phyloP scores from a whole-genome alignment of 768 basidiomycete species.

The Collybia sp. region DNA sequence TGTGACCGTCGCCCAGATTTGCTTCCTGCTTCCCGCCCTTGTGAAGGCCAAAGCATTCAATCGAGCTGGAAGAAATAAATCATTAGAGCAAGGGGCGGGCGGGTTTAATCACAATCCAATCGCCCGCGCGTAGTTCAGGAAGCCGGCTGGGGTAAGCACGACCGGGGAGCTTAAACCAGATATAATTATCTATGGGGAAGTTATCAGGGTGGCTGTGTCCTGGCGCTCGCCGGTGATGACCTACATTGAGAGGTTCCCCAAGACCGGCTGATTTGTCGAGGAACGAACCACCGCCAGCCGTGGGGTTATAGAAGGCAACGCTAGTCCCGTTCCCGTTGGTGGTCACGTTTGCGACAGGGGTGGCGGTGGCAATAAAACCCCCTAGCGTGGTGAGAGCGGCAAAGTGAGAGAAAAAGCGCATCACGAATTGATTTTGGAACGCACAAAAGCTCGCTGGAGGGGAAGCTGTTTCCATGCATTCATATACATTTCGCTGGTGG shows the following conservation, averaged over 20 bases:
- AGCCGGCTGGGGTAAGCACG: slow-evolving; percentile 41
- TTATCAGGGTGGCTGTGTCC: too few relatives aligned
- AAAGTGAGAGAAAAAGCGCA: too few relatives aligned
- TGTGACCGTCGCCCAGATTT: slow-evolving; percentile 67
- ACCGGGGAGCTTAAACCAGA: slow-evolving; percentile 46
- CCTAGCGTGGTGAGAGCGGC: too few relatives aligned
- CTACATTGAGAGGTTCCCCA: slow-evolving; percentile 22
- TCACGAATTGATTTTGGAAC: too few relatives aligned
- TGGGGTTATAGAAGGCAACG: slow-evolving; percentile 18
- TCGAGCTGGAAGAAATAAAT: slow-evolving; percentile 20
- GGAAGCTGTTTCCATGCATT: too few relatives aligned
- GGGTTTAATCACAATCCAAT: slow-evolving; percentile 40
- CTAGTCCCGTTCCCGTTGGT: not conserved
- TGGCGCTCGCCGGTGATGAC: slow-evolving; percentile 17
- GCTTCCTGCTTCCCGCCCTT: slow-evolving; percentile 52
- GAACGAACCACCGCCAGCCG: slow-evolving; percentile 13
- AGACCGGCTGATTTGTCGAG: slow-evolving; percentile 18
- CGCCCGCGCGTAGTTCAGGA: slow-evolving; percentile 47
- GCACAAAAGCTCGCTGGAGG: too few relatives aligned
- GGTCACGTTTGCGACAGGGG: not conserved
- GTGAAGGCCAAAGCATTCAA: slow-evolving; percentile 66
- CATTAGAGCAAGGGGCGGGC: slow-evolving; percentile 10
- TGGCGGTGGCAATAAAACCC: too few relatives aligned
- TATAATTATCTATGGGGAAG: slow-evolving; percentile 41
- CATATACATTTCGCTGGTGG: too few relatives aligned